Evolutionary conservation across 2,329 filamentous ascomycete genomes (phyloP), one percentile per base, ranked within the genome.

Genomic region (Graphilbum fragrans): DNA sequence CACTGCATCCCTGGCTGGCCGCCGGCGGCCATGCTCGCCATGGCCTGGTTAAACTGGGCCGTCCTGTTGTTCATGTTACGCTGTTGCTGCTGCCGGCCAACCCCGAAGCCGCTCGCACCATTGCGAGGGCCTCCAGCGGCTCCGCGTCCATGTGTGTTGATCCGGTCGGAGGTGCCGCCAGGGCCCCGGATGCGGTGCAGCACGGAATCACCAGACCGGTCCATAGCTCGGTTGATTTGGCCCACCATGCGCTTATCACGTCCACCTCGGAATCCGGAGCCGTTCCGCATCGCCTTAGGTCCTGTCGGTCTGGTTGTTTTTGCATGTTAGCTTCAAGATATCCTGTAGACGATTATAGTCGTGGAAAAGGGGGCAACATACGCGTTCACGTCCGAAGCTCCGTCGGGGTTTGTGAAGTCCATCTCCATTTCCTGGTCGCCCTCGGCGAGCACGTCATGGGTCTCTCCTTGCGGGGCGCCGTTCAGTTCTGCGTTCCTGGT

Each of bases 251-350:
- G 78, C 58, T 86, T 87, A 45, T 84, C 82, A 50, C 85, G 78
- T 41, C 76, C 72, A 42, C 70, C 69, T 50, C 69, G 56, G 35
- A 60, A 55, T 45, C 56, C 61, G 41, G 66, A 74, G 40, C 76
- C 76, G 57, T 82, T 86, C 55, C 92, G 83, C 87, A 96, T 94
- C 27, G 88, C 87, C 59, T 88, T 92, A 17, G 92, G 92, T 43
- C 90, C 92, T 39, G 87, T 96, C 10, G 92, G 92, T 55, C 90
- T 95, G 54, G 45, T 53, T 45, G 23, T 33, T 43, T 63, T 74
- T 61, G 74, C 66, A 16, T n/a, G 29, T 14, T n/a, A n/a, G n/a
- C n/a, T n/a, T n/a, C 55, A 49, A 44, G n/a, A 20, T 7, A n/a
- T n/a, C n/a, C 14, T 27, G 17, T 18, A 36, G 8, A 36, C 9